These are phyloP conservation scores for Magnaporthiopsis rhizophila DNA, from an alignment of 2,329 filamentous ascomycete genomes.

Conservation along the genomic window DNA sequence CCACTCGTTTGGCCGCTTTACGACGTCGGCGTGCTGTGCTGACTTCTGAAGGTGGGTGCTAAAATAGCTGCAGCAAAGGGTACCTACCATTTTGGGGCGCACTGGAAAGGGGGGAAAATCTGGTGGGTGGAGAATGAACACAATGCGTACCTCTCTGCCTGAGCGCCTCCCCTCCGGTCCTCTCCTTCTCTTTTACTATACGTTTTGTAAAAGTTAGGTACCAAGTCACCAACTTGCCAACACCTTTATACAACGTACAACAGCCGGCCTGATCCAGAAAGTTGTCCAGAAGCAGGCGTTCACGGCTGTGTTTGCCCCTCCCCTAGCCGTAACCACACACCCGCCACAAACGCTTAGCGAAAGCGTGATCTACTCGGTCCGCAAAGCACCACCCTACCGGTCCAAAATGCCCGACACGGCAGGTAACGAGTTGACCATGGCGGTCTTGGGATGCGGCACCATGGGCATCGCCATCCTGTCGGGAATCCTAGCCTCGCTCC, in stretches of 20 bases:
- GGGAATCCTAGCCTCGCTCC: constrained; percentile 67
- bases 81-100: too few relatives aligned
- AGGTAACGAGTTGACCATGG: constrained; percentile 52
- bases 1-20: not conserved
- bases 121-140: not conserved
- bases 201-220: not conserved
- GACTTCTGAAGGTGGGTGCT: not conserved
- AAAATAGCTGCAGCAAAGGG: not conserved
- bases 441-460: constrained; percentile 75
- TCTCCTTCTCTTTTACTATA: not conserved
- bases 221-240: not conserved
- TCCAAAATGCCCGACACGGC: constrained; percentile 4
- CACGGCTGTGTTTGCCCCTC: too few relatives aligned
- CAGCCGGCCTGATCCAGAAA: not conserved
- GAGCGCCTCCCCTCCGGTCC: not conserved
- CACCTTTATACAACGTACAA: not conserved
- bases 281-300: not conserved
- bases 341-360: not conserved
- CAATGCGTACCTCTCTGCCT: not conserved
- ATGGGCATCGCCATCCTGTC: constrained; percentile 81
- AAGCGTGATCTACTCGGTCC: not conserved
- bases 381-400: not conserved
- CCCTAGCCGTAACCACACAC: not conserved
- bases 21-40: not conserved
- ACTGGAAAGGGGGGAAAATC: not conserved